Percentiles rank a stretch among this genome's conserved stretches.
Conservation (phyloP, 352 stramenopile genomes). For the Phytopythium vexans region DNA sequence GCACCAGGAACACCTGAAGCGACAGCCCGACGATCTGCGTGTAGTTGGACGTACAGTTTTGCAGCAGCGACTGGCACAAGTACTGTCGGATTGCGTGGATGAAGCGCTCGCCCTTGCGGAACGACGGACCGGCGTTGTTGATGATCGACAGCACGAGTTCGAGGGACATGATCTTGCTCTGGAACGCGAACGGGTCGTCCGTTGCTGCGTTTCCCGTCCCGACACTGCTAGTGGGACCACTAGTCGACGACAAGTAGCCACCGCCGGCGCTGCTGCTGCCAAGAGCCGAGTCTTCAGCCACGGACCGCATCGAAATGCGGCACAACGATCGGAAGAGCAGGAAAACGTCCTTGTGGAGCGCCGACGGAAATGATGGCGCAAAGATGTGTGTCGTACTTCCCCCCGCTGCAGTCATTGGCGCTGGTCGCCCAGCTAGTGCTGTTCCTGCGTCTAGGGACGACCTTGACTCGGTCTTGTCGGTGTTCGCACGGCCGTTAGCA, state of each 20-base stretch:
- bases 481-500: too few species aligned
- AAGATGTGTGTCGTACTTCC: constrained; percentile 44
- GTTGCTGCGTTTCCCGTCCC: constrained; percentile 29
- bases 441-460: not conserved
- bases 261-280: constrained; percentile 12
- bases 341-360: constrained; percentile 98
- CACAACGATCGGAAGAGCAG: constrained; percentile 98
- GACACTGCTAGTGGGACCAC: not conserved
- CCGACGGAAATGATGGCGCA: constrained; percentile 88
- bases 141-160: constrained; percentile 98
- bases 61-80: constrained; percentile 96
- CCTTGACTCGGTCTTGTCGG: too few species aligned
- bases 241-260: constrained; percentile 1
- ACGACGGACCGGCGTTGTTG: constrained; percentile 94
- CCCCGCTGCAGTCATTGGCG: too few species aligned
- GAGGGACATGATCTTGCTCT: constrained; percentile 96
- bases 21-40: constrained; percentile 96
- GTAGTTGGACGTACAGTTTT: constrained; percentile 98
- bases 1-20: constrained; percentile 97
- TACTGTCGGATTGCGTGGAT: constrained; percentile 97
- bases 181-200: constrained; percentile 92
- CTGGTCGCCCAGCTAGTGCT: too few species aligned
- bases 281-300: constrained; percentile 86
- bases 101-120: constrained; percentile 95
- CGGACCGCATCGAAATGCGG: constrained; percentile 87